Conservation (phyloP, 129 eudicot genomes). For the Deinandra increscens region DNA sequence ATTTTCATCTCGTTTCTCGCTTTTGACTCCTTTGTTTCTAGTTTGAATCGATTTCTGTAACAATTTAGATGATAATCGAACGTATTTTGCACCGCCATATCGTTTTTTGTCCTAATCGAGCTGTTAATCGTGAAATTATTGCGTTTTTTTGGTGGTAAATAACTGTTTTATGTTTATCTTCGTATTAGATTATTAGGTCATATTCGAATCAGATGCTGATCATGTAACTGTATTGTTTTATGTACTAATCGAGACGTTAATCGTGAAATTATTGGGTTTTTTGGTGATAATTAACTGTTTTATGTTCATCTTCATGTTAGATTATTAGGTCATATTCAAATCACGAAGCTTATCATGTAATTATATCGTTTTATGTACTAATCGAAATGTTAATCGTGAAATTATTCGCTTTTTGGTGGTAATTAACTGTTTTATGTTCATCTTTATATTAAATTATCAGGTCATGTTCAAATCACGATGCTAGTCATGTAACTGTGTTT, state of each 20-base stretch:
- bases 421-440: not conserved
- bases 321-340: not conserved
- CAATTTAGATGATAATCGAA: not conserved
- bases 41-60: conserved; percentile 12
- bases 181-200: not conserved
- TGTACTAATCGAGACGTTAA: not conserved
- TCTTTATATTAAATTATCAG: not conserved
- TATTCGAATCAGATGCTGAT: no score
- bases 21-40: not conserved
- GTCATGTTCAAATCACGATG: not conserved
- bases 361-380: not conserved
- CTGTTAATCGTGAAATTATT: not conserved
- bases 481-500: not conserved
- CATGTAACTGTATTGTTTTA: no score
- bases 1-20: not conserved
- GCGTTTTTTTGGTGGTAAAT: not conserved
- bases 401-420: not conserved
- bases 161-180: not conserved
- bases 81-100: not conserved
- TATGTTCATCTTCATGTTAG: not conserved
- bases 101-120: not conserved
- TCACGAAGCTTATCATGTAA: not conserved
- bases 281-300: not conserved
- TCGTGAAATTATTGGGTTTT: not conserved
- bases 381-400: not conserved